Conservation (phyloP, 257 asterid species). For the Petunia secreta region DNA sequence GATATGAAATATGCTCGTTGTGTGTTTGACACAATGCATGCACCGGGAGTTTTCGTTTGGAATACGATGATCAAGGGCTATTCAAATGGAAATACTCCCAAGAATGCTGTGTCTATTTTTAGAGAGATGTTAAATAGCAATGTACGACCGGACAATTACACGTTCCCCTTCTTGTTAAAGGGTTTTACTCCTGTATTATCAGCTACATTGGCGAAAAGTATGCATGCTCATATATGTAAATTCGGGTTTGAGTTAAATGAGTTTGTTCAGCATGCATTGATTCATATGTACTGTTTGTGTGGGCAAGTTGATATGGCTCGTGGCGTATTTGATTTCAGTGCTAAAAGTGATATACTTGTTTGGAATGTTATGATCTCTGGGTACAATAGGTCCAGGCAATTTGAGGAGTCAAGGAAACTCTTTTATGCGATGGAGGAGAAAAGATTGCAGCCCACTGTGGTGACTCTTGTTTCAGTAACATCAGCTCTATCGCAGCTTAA, state of each 20-base stretch:
- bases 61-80: constrained; percentile 41
- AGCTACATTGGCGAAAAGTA: constrained; percentile 26
- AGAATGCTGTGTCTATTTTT: constrained; percentile 30
- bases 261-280: constrained; percentile 35
- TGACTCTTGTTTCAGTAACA: constrained; percentile 36
- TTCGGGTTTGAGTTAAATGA: constrained; percentile 39
- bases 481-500: constrained; percentile 40
- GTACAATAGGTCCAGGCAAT: constrained; percentile 31
- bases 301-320: constrained; percentile 37
- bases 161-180: constrained; percentile 43
- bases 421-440: constrained; percentile 38
- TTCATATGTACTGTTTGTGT: constrained; percentile 31
- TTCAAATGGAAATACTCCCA: constrained; percentile 28
- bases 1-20: constrained; percentile 34
- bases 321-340: constrained; percentile 35
- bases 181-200: constrained; percentile 30
- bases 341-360: constrained; percentile 26
- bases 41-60: constrained; percentile 37
- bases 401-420: constrained; percentile 30
- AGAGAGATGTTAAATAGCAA: constrained; percentile 34
- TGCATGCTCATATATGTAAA: constrained; percentile 39
- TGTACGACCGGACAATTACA: constrained; percentile 36
- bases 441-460: constrained; percentile 30
- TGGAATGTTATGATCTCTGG: constrained; percentile 46
- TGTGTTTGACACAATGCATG: constrained; percentile 37